Base-by-base conservation (phyloP, 352 stramenopile species). In the Pythium periplocum region DNA sequence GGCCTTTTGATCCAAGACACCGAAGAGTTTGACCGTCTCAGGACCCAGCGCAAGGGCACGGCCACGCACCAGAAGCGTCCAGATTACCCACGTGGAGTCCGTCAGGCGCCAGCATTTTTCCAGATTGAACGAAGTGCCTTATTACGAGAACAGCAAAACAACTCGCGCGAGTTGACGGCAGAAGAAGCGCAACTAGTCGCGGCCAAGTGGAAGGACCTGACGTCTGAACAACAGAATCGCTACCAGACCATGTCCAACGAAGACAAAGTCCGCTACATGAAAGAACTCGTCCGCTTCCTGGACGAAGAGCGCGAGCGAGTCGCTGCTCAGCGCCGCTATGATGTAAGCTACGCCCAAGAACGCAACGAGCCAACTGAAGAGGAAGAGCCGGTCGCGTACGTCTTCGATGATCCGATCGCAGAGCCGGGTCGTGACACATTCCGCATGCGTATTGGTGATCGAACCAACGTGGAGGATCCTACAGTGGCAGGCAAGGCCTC, bases 321-420 rank as follows among this genome's bases (percentile, higher is more conserved):
- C 0, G 63, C 68, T 41, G 48, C 62, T 12, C 71, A 85, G 56
- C 75, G 75, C 48, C 73, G 80, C 45, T 89, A 90, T 43, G 74
- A 76, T 3, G 55, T 63, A 3, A 31, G 50, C 35, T 41, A 52
- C 3, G 46, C 35, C 2, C 42, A 31, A 6, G 60, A 61, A 26
- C 17, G 12, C n/a, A 47, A 9, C 5, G 35, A 12, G 38, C 10
- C 7, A 7, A 17, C 43, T 37, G 45, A 56, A 2, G 38, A 61
- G 17, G 56, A 64, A 4, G 80, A 90, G 31, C 78, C 78, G 1
- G 74, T 90, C 0, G 80, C 74, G 11, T 93, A 91, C 52, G 66
- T 93, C 43, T 90, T 93, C 53, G 74, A 90, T 12, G 74, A 86
- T 11, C 76, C 75, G 3, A 93, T 93, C 46, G 67, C 78, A 0